Evolutionary conservation across 192 early-diverging fungal species (phyloP), one percentile per base, ranked within the genome.

Genomic region (Mortierella claussenii): DNA sequence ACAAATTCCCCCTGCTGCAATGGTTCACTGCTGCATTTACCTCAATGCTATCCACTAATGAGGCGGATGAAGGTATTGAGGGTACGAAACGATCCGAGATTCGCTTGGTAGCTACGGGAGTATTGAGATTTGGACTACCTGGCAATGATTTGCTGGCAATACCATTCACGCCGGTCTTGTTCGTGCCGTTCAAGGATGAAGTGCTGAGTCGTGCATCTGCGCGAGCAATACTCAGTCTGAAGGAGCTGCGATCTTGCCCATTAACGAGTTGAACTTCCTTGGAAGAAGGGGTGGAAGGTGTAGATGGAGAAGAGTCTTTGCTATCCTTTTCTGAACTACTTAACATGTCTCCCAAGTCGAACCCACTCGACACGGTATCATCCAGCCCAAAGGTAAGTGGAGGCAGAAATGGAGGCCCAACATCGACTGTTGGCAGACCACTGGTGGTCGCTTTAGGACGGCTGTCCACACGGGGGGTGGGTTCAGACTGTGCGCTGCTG

Each of bases 331-430:
- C 58, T 0, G 68, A 60, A 18, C 46, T 37, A 4, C 59, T 34
- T 5, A 76, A 37, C 64, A 76, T 67, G 7, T 76, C 73, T 7
- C 64, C 63, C 2, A 76, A 40, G 31, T 76, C 73, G 28, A 76
- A 76, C 27, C 64, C 73, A 36, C 73, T 43, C 1, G 73, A 62
- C 8, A 32, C 58, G 34, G 37, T 54, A 17, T 67, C 73, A 13
- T 76, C 73, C 10, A 76, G 36, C n/a, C 57, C 73, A 28, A 76
- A 76, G 3, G 21, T 26, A 24, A 76, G 58, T 21, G 73, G 64
- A 4, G 73, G 73, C 2, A 76, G 46, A 20, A 76, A 66, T 21
- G 73, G 73, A 28, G 73, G 73, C 17, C 73, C 73, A 32, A 62
- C 45, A 13, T 61, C 73, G 8, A 76, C 32, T 43, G 64, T 27